Evolutionary conservation across 1,284 basidiomycete genomes (phyloP).

Genomic region (Afroboletus lepidellus): DNA sequence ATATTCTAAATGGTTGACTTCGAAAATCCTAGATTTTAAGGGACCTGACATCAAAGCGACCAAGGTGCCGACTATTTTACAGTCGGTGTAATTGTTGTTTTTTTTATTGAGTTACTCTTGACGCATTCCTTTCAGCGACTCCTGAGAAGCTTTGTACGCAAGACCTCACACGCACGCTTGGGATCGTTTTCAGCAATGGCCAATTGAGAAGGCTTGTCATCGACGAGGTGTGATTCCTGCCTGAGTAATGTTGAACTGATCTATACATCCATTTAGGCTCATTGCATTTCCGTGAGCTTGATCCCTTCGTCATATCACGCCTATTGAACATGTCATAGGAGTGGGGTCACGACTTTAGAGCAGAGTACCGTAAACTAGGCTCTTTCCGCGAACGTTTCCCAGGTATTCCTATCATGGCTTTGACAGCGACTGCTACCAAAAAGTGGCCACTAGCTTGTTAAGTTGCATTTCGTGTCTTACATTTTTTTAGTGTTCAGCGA

Average conservation of each 20-base stretch:
- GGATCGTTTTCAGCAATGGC: conserved; percentile 49
- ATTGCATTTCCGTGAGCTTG: conserved; percentile 74
- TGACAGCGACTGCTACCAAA: conserved; percentile 76
- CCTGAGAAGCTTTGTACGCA: conserved; percentile 68
- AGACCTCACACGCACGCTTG: conserved; percentile 55
- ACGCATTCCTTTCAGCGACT: conserved; percentile 45
- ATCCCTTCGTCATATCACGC: not conserved
- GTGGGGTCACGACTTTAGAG: conserved; percentile 83
- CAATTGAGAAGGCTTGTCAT: conserved; percentile 72
- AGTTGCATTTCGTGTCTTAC: not conserved
- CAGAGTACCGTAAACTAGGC: conserved; percentile 71
- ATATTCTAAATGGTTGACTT: too few relatives aligned
- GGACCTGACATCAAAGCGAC: conserved; percentile 63
- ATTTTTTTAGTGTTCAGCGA: conserved; percentile 54
- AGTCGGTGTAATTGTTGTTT: conserved; percentile 42
- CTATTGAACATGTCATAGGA: conserved; percentile 48
- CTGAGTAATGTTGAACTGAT: not conserved
- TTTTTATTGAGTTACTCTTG: conserved; percentile 10
- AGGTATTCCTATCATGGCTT: conserved; percentile 77
- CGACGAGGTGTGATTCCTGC: conserved; percentile 61
- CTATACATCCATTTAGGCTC: conserved; percentile 49
- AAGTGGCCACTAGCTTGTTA: conserved; percentile 38
- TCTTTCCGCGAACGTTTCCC: conserved; percentile 68
- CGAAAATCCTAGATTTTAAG: conserved; percentile 66
- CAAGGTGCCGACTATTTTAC: conserved; percentile 68